phyloP scores from a whole-genome alignment of 768 basidiomycete species.

The Collybia nuda region DNA sequence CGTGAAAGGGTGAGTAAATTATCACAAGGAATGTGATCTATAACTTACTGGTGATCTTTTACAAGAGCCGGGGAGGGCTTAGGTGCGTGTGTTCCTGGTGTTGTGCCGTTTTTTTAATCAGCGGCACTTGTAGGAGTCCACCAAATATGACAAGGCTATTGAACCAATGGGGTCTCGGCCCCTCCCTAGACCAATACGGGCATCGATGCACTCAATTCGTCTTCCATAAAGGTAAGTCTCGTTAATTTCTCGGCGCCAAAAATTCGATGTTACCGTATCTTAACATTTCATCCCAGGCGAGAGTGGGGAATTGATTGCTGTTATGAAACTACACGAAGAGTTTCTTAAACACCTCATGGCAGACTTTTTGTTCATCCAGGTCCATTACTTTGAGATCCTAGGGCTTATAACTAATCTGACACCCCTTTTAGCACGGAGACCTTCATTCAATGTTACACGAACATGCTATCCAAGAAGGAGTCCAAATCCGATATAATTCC shows the following conservation, averaged over 20 bases:
- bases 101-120: neutral
- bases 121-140: constrained; percentile 29
- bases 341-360: constrained; percentile 40
- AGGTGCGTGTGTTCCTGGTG: constrained; percentile 21
- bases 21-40: neutral
- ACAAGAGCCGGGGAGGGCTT: constrained; percentile 40
- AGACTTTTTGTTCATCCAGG: constrained; percentile 29
- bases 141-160: constrained; percentile 60
- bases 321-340: constrained; percentile 45
- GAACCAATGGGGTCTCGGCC: constrained; percentile 53
- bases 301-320: constrained; percentile 42
- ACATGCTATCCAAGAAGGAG: constrained; percentile 47
- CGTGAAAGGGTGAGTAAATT: constrained; percentile 35
- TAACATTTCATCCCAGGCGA: constrained; percentile 28
- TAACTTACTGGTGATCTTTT: neutral
- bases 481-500: constrained; percentile 40
- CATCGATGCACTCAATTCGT: constrained; percentile 29
- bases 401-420: neutral
- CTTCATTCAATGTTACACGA: constrained; percentile 47
- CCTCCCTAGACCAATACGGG: constrained; percentile 37
- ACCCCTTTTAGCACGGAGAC: constrained; percentile 45
- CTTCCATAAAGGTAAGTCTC: constrained; percentile 22
- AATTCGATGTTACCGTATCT: no score
- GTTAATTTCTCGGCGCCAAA: neutral
- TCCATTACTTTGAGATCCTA: constrained; percentile 10